Conservation (phyloP, 192 early-diverging fungal genomes). For the Thamnidium elegans region DNA sequence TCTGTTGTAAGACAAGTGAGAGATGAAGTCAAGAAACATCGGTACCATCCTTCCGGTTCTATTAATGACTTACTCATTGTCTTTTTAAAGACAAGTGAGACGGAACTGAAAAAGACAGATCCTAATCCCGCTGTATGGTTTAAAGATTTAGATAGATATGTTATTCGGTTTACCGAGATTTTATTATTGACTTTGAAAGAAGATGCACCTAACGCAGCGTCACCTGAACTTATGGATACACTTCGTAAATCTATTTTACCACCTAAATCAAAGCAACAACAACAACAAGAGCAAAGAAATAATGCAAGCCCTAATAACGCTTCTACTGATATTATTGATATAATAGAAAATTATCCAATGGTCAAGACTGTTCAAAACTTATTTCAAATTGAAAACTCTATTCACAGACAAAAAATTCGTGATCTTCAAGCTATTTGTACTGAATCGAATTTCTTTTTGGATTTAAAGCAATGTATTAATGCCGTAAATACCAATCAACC, state of each 20-base stretch:
- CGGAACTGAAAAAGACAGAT: constrained; percentile 27
- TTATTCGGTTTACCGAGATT: constrained; percentile 45
- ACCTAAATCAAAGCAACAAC: constrained; percentile 11
- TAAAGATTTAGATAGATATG: constrained; percentile 42
- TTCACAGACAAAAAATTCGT: constrained; percentile 36
- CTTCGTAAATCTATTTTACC: constrained; percentile 18
- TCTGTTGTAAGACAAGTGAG: constrained; percentile 34
- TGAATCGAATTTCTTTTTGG: constrained; percentile 41
- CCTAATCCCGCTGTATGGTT: constrained; percentile 36
- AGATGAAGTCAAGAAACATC: constrained; percentile 29
- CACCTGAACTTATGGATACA: constrained; percentile 30
- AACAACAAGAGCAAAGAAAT: constrained; percentile 1
- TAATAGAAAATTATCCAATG: constrained; percentile 17
- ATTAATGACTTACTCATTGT: constrained; percentile 46
- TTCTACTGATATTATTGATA: neutral
- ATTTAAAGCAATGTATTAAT: constrained; percentile 48
- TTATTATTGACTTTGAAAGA: constrained; percentile 44
- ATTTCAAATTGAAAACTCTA: constrained; percentile 35
- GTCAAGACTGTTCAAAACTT: constrained; percentile 38
- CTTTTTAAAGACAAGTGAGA: constrained; percentile 42
- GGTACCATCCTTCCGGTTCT: constrained; percentile 40
- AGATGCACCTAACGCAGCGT: constrained; percentile 33
- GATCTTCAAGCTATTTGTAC: constrained; percentile 45
- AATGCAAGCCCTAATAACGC: neutral
- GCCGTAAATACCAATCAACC: constrained; percentile 40